Conservation (phyloP, 768 basidiomycete genomes). For the Coprinopsis strossmayeri region DNA sequence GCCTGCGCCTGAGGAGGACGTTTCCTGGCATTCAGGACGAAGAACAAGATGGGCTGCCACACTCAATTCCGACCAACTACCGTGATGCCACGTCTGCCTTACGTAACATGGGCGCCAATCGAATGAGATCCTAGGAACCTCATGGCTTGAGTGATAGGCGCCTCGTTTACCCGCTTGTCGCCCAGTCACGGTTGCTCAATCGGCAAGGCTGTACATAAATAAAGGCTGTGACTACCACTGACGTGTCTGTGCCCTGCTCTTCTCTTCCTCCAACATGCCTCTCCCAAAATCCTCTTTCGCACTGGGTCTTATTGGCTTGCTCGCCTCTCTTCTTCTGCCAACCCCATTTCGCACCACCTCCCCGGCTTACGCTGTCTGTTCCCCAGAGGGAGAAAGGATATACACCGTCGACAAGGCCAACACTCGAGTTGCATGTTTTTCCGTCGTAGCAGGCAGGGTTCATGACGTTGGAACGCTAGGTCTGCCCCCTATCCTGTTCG, state of each 20-base stretch:
- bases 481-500: conserved; percentile 23
- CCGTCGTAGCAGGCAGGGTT: conserved; percentile 46
- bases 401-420: conserved; percentile 62
- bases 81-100: conserved; percentile 1
- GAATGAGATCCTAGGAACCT: no score
- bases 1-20: conserved; percentile 42
- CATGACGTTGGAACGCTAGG: conserved; percentile 49
- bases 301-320: no score
- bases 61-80: no score
- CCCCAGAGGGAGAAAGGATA: conserved; percentile 40
- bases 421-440: conserved; percentile 54
- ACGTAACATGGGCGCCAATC: not conserved
- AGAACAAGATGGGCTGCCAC: not conserved
- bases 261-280: no score
- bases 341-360: conserved; percentile 2
- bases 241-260: no score
- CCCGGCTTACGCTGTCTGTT: conserved; percentile 58
- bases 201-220: no score
- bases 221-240: no score
- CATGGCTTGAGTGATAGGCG: no score
- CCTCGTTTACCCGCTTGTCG: no score
- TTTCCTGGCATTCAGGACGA: conserved; percentile 39
- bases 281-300: no score
- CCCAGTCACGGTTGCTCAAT: no score
- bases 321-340: no score